Evolutionary conservation across 108 stramenopile species (phyloP), one percentile per base, ranked within the genome.

Genomic region (Chaetoceros muelleri): DNA sequence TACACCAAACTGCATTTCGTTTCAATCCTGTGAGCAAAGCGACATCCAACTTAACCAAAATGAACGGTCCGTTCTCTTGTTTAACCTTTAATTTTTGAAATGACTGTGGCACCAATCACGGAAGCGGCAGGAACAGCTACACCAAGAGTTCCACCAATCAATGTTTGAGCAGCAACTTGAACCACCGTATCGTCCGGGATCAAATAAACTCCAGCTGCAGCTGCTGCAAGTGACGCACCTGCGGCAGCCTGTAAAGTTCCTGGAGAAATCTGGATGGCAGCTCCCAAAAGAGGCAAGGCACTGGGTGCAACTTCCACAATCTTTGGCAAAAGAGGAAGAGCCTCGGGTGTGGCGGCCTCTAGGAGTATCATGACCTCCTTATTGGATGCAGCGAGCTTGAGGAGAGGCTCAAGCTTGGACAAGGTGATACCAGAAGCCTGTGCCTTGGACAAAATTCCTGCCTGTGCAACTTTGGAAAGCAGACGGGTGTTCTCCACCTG

Each of bases 401-500:
- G 71, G 30, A 92, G 71, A n/a, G 84, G 84, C 55, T 92, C 90
- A 57, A 92, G 70, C 58, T 81, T 86, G 65, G 78, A 65, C 28
- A 87, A 82, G 34, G 82, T 73, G 45, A 92, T 71, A 50, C 90
- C 90, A 8, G 84, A 82, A 25, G 60, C 65, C 26, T 83, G 75
- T 27, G 90, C 90, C 65, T 88, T 88, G 62, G 84, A 86, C 16
- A 92, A 70, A 58, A 92, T 78, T 28, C 90, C 90, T 58, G 76
- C 59, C 48, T 70, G 48, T 24, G 84, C 84, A 52, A 92, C 86
- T 69, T 84, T 73, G 61, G 82, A 58, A 47, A 92, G 78, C 55
- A 92, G 82, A 26, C 74, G 71, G 26, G 80, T 56, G 27, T 66
- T 48, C 74, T 87, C 73, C 20, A 83, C 74, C 21, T 72, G 24